Base-by-base conservation (phyloP, 2,329 filamentous ascomycete species). In the Colletotrichum lindemuthianum region DNA sequence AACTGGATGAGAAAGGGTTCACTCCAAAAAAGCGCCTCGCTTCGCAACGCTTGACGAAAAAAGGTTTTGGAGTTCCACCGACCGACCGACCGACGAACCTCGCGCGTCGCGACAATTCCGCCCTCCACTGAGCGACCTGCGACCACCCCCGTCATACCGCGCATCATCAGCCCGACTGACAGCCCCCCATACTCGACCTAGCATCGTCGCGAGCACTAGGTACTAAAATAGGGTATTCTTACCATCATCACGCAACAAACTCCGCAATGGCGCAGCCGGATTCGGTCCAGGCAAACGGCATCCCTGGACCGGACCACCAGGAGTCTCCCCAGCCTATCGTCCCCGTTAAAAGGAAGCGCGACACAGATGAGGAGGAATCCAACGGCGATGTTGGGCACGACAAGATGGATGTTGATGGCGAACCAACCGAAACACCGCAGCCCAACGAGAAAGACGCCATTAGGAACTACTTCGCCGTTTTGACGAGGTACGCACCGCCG, bases 261-360 rank as follows among this genome's bases (percentile, higher is more conserved):
- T 56, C 59, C 57, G 64, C 69, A 69, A 82, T 81, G 80, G 76
- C 79, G 70, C 79, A 82, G 73, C 75, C 78, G 56, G 71, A 76
- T 64, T 72, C 74, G 54, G 72, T 73, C 54, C 74, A 76, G 67
- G 70, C 72, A 60, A 83, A 84, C 73, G 82, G 81, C 70, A 74
- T 76, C 59, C 70, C 76, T 58, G 78, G 75, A 66, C 77, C 78
- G 32, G 70, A 70, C 52, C 73, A 71, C 50, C 69, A 69, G 59
- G 71, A 75, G 41, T 69, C 72, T 63, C 71, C 70, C 48, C 74
- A 73, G 56, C 70, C 75, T 54, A 72, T 73, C 57, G 70, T 79
- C 39, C 74, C 80, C 33, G 77, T 78, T 63, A 89, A 89, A 78
- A 81, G 86, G 74, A 89, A 89, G 78, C 86, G 86, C 81, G 84